Conservation (phyloP, 768 basidiomycete species). For the Pleurotus eryngii region DNA sequence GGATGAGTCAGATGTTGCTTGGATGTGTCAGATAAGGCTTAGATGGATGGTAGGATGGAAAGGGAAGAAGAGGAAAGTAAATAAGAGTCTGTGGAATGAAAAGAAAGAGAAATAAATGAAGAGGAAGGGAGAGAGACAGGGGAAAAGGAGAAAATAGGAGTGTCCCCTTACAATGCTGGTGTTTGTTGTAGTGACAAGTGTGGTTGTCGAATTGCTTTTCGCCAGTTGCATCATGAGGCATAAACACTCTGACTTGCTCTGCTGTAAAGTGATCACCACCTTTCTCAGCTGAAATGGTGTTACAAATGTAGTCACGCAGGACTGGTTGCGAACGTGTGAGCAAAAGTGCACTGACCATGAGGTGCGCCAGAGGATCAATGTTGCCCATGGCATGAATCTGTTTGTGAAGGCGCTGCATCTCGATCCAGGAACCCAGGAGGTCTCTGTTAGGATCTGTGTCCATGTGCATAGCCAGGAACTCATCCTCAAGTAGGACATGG, state of each 20-base stretch:
- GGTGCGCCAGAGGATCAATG: conserved; percentile 11
- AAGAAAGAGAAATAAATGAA: no score
- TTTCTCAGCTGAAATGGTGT: not conserved
- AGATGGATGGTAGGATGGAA: no score
- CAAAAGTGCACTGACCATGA: not conserved
- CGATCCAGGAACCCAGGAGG: not conserved
- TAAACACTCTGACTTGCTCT: not conserved
- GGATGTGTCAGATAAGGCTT: no score
- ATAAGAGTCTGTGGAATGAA: no score
- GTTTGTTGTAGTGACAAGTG: not conserved
- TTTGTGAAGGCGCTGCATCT: conserved; percentile 10
- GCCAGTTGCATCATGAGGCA: not conserved
- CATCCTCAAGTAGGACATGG: conserved; percentile 17
- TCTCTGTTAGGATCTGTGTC: not conserved
- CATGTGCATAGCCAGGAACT: conserved; percentile 11
- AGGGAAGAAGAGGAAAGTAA: no score
- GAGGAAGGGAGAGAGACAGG: no score
- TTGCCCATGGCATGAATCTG: conserved; percentile 17
- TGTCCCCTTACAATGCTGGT: no score
- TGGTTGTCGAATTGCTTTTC: not conserved
- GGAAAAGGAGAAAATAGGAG: no score
- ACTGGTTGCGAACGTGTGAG: not conserved
- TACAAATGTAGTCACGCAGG: not conserved
- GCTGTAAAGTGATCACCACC: not conserved
- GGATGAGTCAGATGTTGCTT: no score